These are phyloP conservation scores for Pseudonitzschia multiseries DNA, from an alignment of 108 stramenopile species.

Conservation along the genomic window DNA sequence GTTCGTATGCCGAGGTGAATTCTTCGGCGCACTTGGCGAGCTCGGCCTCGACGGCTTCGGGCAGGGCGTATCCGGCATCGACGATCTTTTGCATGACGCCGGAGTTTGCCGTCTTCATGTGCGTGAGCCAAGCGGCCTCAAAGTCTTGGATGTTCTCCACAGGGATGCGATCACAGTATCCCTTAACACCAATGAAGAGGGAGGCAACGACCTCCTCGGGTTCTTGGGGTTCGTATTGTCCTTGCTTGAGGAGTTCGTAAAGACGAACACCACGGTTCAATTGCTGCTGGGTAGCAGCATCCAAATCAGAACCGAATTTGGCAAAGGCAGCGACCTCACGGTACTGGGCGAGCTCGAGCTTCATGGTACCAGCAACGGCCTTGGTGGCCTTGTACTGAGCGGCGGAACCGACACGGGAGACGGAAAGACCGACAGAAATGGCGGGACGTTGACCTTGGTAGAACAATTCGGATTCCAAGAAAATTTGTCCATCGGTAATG, in stretches of 20 bases:
- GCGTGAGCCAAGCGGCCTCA: slow-evolving; percentile 92
- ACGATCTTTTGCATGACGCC: slow-evolving; percentile 87
- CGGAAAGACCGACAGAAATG: slow-evolving; percentile 98
- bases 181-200: slow-evolving; percentile 98
- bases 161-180: slow-evolving; percentile 98
- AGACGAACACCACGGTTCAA: slow-evolving; percentile 99
- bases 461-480: slow-evolving; percentile 99
- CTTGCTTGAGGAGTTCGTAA: slow-evolving; percentile 99
- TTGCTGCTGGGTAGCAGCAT: slow-evolving; percentile 99
- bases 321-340: slow-evolving; percentile 99
- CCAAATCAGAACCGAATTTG: slow-evolving; percentile 99
- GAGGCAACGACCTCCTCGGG: slow-evolving; percentile 98
- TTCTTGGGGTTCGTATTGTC: slow-evolving; percentile 98
- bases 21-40: slow-evolving; percentile 94
- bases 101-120: slow-evolving; percentile 93
- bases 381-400: slow-evolving; percentile 99
- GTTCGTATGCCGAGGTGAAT: slow-evolving; percentile 90
- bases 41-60: slow-evolving; percentile 73
- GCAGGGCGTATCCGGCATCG: slow-evolving; percentile 84
- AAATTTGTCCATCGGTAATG: slow-evolving; percentile 99
- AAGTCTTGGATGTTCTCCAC: slow-evolving; percentile 96
- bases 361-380: slow-evolving; percentile 99
- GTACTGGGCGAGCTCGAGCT: slow-evolving; percentile 99
- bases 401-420: slow-evolving; percentile 99
- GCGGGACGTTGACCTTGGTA: slow-evolving; percentile 99